Evolutionary conservation across 352 stramenopile genomes (phyloP), one percentile per base, ranked within the genome.

Genomic region (Nothophytophthora sp.): DNA sequence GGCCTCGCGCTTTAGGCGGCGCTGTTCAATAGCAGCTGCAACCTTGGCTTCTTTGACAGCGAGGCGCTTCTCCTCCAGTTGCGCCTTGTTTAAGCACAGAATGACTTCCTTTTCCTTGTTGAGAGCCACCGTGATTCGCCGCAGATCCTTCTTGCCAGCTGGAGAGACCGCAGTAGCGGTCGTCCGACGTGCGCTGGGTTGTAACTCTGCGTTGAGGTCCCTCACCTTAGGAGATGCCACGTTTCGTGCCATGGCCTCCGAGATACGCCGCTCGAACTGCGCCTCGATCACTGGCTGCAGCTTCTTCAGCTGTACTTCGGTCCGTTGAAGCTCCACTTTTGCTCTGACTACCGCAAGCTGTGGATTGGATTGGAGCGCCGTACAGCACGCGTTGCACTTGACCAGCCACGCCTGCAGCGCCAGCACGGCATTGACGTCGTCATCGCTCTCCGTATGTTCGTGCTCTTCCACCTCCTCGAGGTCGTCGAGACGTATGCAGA

Each of bases 281-380:
- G 70, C 63, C 7, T 61, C 65, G n/a, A 89, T 86, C 15, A 73
- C 75, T 3, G 59, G 51, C 20, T 76, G 70, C 23, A 87, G 49
- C 41, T 85, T 85, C 55, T 73, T 73, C 6, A 89, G 60, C 46
- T 89, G 75, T 13, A 39, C 63, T 46, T 89, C 75, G 0, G 78
- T 86, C 40, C 65, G 73, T 20, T 82, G 29, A 7, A 89, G 42
- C 33, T 89, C 78, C 3, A 58, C 63, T 18, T 57, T 49, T 0
- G 78, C 78, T 20, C 71, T 77, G 1, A 59, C 65, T 1, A 73
- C 75, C 1, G 72, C 55, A 6, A 73, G 53, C 0, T 60, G 45
- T 5, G 69, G 65, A 35, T 77, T 70, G 1, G 48, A 62, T 18
- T 82, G 59, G 32, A 78, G 72, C 0, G 52, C 63, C 15, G 63